These are phyloP conservation scores for Penicillium griseofulvum DNA, from an alignment of 2,329 filamentous ascomycete species.

Conservation along the genomic window DNA sequence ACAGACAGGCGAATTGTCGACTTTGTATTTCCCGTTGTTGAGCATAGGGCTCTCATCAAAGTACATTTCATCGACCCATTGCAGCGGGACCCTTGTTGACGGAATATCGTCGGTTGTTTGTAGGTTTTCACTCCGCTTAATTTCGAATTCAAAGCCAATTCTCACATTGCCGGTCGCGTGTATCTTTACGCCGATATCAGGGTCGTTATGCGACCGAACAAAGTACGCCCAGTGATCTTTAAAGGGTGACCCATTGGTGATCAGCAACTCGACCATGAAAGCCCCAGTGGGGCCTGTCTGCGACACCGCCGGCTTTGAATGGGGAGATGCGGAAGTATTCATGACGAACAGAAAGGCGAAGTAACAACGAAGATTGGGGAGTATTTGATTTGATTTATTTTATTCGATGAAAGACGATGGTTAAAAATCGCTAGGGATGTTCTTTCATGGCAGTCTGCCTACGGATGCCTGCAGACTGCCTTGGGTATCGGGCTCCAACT, in stretches of 20 bases:
- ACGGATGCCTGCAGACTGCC: not conserved
- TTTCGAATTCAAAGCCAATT: slow-evolving; percentile 32
- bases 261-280: slow-evolving; percentile 30
- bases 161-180: slow-evolving; percentile 33
- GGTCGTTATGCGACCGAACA: slow-evolving; percentile 16
- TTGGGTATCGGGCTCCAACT: not conserved
- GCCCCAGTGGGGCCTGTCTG: slow-evolving; percentile 7
- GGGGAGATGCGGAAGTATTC: not conserved
- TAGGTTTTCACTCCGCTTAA: slow-evolving; percentile 30
- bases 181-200: slow-evolving; percentile 27
- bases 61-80: slow-evolving; percentile 28
- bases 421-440: not conserved
- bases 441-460: not conserved
- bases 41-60: slow-evolving; percentile 29
- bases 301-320: not conserved
- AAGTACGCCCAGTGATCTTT: slow-evolving; percentile 41
- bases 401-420: not conserved
- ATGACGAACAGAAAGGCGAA: not conserved
- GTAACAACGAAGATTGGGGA: not conserved
- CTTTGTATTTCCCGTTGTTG: slow-evolving; percentile 18
- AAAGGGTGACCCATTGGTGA: slow-evolving; percentile 34
- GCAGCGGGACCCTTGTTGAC: slow-evolving; percentile 26
- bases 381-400: not conserved
- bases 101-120: slow-evolving; percentile 10
- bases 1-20: slow-evolving; percentile 25